Evolutionary conservation across 2,329 filamentous ascomycete genomes (phyloP).

Genomic region (Ceratocystis smalleyi): DNA sequence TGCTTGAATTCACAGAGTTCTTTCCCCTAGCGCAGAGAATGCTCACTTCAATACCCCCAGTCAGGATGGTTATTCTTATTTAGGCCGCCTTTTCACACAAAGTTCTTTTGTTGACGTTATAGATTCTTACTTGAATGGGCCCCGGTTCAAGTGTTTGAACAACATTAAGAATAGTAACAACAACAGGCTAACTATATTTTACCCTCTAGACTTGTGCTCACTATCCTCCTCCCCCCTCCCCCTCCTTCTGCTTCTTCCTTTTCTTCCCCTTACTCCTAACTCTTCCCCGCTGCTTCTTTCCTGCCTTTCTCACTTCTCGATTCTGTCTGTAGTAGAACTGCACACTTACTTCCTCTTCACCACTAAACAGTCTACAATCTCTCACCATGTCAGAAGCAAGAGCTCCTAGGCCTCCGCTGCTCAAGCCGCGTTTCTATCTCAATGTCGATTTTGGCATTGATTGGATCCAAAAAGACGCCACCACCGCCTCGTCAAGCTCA

Average conservation of each 20-base stretch:
- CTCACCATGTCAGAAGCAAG: not conserved
- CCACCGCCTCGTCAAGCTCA: slow-evolving; percentile 26
- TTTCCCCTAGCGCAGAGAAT: not conserved
- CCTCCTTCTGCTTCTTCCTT: not conserved
- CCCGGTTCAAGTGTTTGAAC: not conserved
- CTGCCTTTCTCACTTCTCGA: not conserved
- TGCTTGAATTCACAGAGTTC: not conserved
- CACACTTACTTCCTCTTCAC: too few relatives aligned
- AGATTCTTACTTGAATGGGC: too few relatives aligned
- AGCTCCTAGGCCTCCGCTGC: not conserved
- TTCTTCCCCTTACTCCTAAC: not conserved
- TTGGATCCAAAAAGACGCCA: slow-evolving; percentile 29
- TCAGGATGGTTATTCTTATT: not conserved
- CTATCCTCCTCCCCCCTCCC: not conserved
- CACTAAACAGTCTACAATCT: too few relatives aligned
- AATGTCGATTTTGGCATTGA: slow-evolving; percentile 39
- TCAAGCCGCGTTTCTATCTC: slow-evolving; percentile 29
- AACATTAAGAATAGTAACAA: slow-evolving; percentile 5
- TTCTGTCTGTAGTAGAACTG: not conserved
- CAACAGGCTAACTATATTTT: not conserved
- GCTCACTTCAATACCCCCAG: not conserved
- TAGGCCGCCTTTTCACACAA: not conserved
- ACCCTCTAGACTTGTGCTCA: not conserved
- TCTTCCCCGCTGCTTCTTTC: not conserved
- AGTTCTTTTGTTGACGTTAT: not conserved